Conservation (phyloP, 768 basidiomycete genomes). For the Porpolomopsis calyptriformis region DNA sequence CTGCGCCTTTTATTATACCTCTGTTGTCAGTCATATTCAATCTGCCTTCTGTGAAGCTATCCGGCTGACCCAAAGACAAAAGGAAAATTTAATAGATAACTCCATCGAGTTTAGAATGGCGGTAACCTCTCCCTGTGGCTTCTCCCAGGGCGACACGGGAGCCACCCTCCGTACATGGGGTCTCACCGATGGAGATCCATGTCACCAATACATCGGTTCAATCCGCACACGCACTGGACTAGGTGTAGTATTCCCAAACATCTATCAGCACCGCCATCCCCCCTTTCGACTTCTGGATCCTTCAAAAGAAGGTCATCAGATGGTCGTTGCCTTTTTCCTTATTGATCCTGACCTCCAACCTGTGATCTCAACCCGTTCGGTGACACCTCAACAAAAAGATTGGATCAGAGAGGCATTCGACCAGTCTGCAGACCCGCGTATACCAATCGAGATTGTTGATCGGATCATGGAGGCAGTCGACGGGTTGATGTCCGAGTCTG, state of each 20-base stretch:
- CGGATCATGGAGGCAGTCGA: conserved; percentile 28
- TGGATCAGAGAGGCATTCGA: conserved; percentile 33
- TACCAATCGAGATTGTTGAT: conserved; percentile 37
- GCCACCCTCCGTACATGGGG: conserved; percentile 43
- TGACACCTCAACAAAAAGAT: conserved; percentile 40
- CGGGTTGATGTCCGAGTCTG: conserved; percentile 28
- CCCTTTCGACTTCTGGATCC: conserved; percentile 31
- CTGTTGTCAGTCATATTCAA: conserved; percentile 23
- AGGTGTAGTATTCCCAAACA: conserved; percentile 42
- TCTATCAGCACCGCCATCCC: conserved; percentile 39
- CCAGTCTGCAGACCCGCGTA: conserved; percentile 21
- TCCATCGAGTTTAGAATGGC: conserved; percentile 41
- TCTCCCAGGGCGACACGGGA: conserved; percentile 34
- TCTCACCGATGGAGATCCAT: conserved; percentile 33
- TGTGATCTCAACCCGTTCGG: conserved; percentile 31
- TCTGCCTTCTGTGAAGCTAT: not conserved
- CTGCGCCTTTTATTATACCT: conserved; percentile 31
- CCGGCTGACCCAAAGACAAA: not conserved
- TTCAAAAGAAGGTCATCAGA: conserved; percentile 31
- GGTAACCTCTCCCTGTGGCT: conserved; percentile 34
- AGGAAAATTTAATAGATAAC: conserved; percentile 35
- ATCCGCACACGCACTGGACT: conserved; percentile 26
- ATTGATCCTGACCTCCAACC: conserved; percentile 34
- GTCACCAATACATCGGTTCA: conserved; percentile 37
- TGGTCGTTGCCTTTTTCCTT: conserved; percentile 36